Evolutionary conservation across 2,329 filamentous ascomycete genomes (phyloP), one percentile per base, ranked within the genome.

Genomic region (Aspergillus sp.): DNA sequence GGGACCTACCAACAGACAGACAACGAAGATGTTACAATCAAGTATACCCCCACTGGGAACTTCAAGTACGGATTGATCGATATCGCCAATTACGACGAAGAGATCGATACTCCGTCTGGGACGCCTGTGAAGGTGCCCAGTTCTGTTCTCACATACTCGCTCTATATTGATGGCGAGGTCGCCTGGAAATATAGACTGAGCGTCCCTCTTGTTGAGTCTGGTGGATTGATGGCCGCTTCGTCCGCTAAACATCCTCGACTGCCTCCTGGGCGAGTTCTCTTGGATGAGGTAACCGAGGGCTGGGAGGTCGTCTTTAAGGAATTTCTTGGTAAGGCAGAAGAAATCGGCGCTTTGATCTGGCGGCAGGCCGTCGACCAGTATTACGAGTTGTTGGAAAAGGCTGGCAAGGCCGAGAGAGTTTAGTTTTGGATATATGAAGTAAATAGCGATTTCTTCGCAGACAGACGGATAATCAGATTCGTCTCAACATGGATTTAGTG

Each of bases 1-100:
- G 78, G 85, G 2, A 91, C 89, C 0, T 98, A 97, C 66, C 76
- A 75, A 53, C 89, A 96, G 66, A 80, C 77, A 1, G 89, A 94
- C 53, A 77, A 83, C 1, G 82, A 90, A 54, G 93, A 97, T 67
- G 80, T 95, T 8, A 77, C 84, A 61, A 76, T 97, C 51, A 88
- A 91, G 81, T 95, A 79, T 72, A 78, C 79, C 37, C 87, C 91
- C 2, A 80, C 85, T 46, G 91, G 91, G 1, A 90, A 89, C 59
- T 90, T 84, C 49, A 97, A 97, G 64, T 91, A 95, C 65, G 89
- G 89, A 1, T 81, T 83, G 0, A 76, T 95, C 27, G 87, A 88
- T 19, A 90, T 98, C 49, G 82, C 84, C 47, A 82, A 81, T 43
- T 76, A 80, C 5, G 73, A 78, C 2, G 75, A 77, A 7, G 49